phyloP scores from a whole-genome alignment of 2,329 filamentous ascomycete species.

The Aspergillus puulaauensis region DNA sequence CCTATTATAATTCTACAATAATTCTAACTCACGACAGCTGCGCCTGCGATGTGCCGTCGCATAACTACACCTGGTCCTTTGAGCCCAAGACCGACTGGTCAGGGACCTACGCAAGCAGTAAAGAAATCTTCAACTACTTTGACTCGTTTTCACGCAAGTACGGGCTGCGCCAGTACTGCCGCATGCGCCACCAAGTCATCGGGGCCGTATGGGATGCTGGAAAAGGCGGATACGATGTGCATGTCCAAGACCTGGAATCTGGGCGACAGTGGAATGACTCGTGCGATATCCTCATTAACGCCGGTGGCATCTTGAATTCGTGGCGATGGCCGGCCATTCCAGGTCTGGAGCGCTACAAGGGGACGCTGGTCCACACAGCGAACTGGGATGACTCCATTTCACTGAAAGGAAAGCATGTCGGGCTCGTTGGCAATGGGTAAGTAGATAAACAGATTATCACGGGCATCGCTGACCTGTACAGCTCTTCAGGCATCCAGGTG shows the following conservation, averaged over 20 bases:
- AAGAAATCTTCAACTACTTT: constrained; percentile 9
- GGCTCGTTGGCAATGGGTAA: constrained; percentile 30
- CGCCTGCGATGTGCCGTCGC: constrained; percentile 11
- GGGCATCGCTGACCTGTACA: not conserved
- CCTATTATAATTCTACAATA: too few species aligned
- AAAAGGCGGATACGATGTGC: not conserved
- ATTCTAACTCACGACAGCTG: not conserved
- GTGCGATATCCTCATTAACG: constrained; percentile 9
- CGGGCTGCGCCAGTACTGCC: constrained; percentile 2
- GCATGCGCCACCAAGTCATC: not conserved
- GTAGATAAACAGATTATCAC: not conserved
- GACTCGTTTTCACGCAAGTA: not conserved
- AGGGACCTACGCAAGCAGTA: not conserved
- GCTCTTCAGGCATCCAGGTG: constrained; percentile 36
- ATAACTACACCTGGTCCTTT: constrained; percentile 10
- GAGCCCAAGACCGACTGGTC: constrained; percentile 10
- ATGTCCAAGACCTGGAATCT: not conserved
- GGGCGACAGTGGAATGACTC: not conserved
- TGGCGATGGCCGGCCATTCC: constrained; percentile 32
- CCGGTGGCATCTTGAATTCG: constrained; percentile 5
- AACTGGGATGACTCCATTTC: constrained; percentile 25
- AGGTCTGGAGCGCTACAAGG: constrained; percentile 25
- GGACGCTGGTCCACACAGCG: constrained; percentile 26
- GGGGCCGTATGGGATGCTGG: not conserved
- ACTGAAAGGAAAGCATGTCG: constrained; percentile 25